These are phyloP conservation scores for Helotiales sp. DNA, from an alignment of 2,329 filamentous ascomycete species.

Conservation along the genomic window DNA sequence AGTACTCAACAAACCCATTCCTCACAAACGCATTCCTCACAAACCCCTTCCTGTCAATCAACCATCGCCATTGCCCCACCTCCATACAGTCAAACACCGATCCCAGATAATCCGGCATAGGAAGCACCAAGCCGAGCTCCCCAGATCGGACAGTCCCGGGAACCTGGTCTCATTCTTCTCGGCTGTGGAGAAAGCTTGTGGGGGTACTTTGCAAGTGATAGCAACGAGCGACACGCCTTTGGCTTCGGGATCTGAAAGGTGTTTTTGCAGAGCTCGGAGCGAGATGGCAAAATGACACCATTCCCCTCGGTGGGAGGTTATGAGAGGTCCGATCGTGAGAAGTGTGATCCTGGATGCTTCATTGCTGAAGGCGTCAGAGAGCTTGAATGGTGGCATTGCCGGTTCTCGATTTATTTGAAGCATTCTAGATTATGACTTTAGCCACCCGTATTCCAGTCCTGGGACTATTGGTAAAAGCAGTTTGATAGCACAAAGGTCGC, in stretches of 20 bases:
- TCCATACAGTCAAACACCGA: constrained; percentile 41
- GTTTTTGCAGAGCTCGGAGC: constrained; percentile 46
- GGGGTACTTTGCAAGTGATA: constrained; percentile 50
- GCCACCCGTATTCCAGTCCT: too few species aligned
- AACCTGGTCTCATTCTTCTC: constrained; percentile 51
- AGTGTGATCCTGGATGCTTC: constrained; percentile 43
- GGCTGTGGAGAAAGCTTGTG: constrained; percentile 44
- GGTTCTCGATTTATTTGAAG: too few species aligned
- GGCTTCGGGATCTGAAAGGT: constrained; percentile 45
- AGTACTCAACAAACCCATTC: constrained; percentile 47
- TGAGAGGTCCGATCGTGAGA: constrained; percentile 43
- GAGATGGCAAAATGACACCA: constrained; percentile 55
- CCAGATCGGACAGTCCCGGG: constrained; percentile 48
- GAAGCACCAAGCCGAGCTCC: constrained; percentile 47
- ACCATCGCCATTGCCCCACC: constrained; percentile 46
- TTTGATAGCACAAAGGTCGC: too few species aligned
- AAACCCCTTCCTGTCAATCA: constrained; percentile 46
- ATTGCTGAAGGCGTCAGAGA: constrained; percentile 45
- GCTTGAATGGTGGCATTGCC: constrained; percentile 44
- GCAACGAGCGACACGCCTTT: constrained; percentile 50
- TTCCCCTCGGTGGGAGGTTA: constrained; percentile 53
- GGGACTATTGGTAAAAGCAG: too few species aligned
- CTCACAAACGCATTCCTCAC: constrained; percentile 46
- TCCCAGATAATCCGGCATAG: constrained; percentile 40
- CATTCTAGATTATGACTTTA: too few species aligned